These are phyloP conservation scores for Geotrichum klebahnii DNA, from an alignment of 1,139 yeast genomes.

Conservation along the genomic window DNA sequence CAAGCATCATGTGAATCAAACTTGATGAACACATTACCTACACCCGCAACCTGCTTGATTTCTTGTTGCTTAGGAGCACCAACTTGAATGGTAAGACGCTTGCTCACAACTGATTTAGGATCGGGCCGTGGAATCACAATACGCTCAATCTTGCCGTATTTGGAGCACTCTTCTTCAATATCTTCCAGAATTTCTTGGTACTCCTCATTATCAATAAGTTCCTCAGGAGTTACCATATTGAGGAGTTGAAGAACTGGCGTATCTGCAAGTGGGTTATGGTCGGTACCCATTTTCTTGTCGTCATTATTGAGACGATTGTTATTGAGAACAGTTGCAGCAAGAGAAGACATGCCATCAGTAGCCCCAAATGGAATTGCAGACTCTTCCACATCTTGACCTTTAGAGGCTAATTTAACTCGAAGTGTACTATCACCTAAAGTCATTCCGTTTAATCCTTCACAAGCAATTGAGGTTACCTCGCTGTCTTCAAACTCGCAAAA, in stretches of 20 bases:
- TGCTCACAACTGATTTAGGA: constrained; percentile 42
- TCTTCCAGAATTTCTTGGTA: constrained; percentile 52
- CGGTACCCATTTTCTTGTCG: not conserved
- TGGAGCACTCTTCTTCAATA: constrained; percentile 49
- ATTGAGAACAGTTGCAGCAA: constrained; percentile 22
- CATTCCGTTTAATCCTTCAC: constrained; percentile 36
- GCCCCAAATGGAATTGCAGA: constrained; percentile 29
- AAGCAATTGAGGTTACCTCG: constrained; percentile 33
- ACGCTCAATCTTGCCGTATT: constrained; percentile 52
- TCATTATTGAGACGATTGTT: constrained; percentile 10
- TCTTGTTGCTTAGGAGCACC: constrained; percentile 7
- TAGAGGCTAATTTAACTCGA: constrained; percentile 38
- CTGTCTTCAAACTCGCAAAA: constrained; percentile 42
- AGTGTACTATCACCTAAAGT: constrained; percentile 37
- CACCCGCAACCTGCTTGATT: constrained; percentile 46
- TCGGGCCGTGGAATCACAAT: constrained; percentile 67
- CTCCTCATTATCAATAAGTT: constrained; percentile 51
- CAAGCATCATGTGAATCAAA: constrained; percentile 55
- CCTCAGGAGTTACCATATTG: constrained; percentile 63
- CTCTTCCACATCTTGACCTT: constrained; percentile 34
- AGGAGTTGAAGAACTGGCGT: constrained; percentile 60
- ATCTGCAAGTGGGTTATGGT: constrained; percentile 12
- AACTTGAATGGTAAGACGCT: constrained; percentile 34
- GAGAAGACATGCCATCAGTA: constrained; percentile 29
- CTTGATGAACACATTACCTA: constrained; percentile 70